Percentiles rank a stretch among this genome's conserved stretches.
Evolutionary conservation across 148 eudicot species (phyloP).

Genomic region (Nepenthes gracilis): DNA sequence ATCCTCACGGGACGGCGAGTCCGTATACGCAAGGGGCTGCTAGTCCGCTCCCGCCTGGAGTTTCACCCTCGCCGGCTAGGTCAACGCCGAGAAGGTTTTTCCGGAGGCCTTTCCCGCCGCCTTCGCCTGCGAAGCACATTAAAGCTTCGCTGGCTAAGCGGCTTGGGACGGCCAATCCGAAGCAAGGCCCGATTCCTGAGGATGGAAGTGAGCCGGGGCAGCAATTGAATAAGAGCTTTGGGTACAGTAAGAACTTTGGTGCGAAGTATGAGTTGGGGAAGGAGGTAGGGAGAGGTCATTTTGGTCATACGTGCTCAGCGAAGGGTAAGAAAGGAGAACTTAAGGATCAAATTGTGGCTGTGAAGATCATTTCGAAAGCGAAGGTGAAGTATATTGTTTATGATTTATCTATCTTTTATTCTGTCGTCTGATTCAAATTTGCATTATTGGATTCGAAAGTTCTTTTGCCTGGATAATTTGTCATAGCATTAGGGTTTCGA

Average conservation of each 20-base stretch:
- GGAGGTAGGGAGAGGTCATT: slow-evolving; percentile 67
- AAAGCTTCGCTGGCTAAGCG: slow-evolving; percentile 53
- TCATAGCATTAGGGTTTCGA: no score
- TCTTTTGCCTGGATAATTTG: no score
- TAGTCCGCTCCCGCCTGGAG: slow-evolving; percentile 42
- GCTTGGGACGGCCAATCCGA: slow-evolving; percentile 32
- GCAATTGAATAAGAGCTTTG: slow-evolving; percentile 47
- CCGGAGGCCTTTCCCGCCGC: slow-evolving; percentile 50
- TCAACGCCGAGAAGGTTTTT: slow-evolving; percentile 62
- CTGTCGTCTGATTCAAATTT: background rate
- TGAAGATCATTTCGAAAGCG: slow-evolving; percentile 60
- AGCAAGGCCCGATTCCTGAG: slow-evolving; percentile 45
- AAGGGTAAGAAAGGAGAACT: slow-evolving; percentile 38
- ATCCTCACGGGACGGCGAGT: slow-evolving; percentile 49
- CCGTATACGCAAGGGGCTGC: slow-evolving; percentile 44
- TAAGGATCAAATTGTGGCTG: slow-evolving; percentile 48
- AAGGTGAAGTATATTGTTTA: slow-evolving; percentile 27
- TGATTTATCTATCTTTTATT: background rate
- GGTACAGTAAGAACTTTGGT: slow-evolving; percentile 46
- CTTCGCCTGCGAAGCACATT: slow-evolving; percentile 70
- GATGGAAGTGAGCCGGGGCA: slow-evolving; percentile 17
- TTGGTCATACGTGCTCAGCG: slow-evolving; percentile 61
- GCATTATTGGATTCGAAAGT: background rate
- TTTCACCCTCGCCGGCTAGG: slow-evolving; percentile 61
- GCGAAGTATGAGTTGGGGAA: slow-evolving; percentile 54